Percentiles rank a stretch among this genome's conserved stretches.
phyloP scores from a whole-genome alignment of 2,329 filamentous ascomycete genomes.

The Triangularia verruculosa region DNA sequence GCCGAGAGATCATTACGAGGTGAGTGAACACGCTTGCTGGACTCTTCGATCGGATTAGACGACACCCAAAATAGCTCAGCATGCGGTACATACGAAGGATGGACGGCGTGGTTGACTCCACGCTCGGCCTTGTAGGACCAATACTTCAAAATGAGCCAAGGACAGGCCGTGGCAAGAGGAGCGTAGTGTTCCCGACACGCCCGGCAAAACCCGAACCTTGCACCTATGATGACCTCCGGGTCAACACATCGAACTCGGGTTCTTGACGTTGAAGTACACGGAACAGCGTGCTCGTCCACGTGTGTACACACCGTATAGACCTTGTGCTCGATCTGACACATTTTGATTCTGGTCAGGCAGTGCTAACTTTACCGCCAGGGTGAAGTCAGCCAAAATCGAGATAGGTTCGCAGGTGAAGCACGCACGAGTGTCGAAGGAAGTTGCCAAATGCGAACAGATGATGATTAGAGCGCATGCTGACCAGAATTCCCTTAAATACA shows the following conservation, averaged over 20 bases:
- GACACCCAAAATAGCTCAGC: not conserved
- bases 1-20: constrained; percentile 16
- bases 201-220: constrained; percentile 17
- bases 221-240: not conserved
- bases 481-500: not conserved
- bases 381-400: not conserved
- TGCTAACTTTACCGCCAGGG: not conserved
- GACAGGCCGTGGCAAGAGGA: not conserved
- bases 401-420: not conserved
- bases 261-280: not conserved
- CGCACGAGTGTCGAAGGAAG: not conserved
- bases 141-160: constrained; percentile 18
- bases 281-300: not conserved
- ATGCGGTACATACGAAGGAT: not conserved
- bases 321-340: not conserved
- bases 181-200: constrained; percentile 14
- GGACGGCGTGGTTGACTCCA: not conserved
- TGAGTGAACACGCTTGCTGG: not conserved
- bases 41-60: not conserved
- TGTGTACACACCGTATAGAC: not conserved
- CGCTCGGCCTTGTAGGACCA: constrained; percentile 18
- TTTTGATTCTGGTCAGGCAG: not conserved
- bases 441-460: not conserved
- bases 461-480: not conserved
- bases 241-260: not conserved